phyloP scores from a whole-genome alignment of 225 moss, liverwort and hornwort species.

The Marchantia paleacea region DNA sequence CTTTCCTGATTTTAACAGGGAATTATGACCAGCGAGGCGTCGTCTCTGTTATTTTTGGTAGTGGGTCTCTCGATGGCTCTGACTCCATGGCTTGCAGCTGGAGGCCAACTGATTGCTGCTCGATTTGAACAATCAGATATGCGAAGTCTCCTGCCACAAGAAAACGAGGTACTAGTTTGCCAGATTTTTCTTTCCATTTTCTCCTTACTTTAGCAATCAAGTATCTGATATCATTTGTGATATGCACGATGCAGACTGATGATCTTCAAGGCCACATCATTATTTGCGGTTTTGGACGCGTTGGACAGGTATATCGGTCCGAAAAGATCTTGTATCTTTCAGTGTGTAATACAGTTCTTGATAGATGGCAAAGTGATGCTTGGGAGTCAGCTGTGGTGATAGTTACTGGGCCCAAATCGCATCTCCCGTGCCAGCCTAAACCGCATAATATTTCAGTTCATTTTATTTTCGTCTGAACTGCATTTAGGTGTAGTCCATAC shows the following conservation, averaged over 20 bases:
- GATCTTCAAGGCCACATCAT: slow-evolving; percentile 95
- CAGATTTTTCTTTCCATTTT: neutral
- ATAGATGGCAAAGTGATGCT: too few relatives aligned
- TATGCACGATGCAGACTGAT: slow-evolving; percentile 77
- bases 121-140: slow-evolving; percentile 99
- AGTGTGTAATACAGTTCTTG: too few relatives aligned
- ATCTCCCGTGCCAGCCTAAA: too few relatives aligned
- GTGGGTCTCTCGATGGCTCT: slow-evolving; percentile 97
- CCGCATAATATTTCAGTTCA: too few relatives aligned
- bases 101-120: slow-evolving; percentile 88
- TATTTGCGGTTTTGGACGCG: slow-evolving; percentile 95
- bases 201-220: neutral
- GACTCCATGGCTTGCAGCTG: slow-evolving; percentile 99
- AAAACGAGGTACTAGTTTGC: slow-evolving; percentile 66
- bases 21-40: slow-evolving; percentile 76
- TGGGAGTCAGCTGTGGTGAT: too few relatives aligned
- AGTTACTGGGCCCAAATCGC: too few relatives aligned
- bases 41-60: slow-evolving; percentile 89
- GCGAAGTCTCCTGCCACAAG: slow-evolving; percentile 82
- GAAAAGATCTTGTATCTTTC: too few relatives aligned
- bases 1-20: slow-evolving; percentile 47
- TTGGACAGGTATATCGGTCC: slow-evolving; percentile 68
- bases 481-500: too few relatives aligned
- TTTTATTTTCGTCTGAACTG: too few relatives aligned
- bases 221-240: neutral